Conservation (phyloP, 106 monocot species). For the Iris macrosiphon region DNA sequence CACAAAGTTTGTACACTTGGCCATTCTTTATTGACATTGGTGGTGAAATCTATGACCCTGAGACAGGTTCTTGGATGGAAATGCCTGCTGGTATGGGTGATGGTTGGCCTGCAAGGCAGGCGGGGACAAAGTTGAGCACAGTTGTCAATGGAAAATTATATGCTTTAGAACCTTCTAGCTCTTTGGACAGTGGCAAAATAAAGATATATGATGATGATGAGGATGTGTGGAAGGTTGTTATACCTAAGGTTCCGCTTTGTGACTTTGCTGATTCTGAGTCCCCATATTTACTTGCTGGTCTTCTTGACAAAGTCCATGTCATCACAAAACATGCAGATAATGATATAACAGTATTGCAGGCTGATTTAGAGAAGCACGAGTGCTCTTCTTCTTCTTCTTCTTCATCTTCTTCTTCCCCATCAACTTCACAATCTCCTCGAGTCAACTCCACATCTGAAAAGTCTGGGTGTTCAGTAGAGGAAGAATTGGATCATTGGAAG, state of each 20-base stretch:
- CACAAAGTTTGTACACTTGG: constrained; percentile 71
- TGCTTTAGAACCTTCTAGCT: constrained; percentile 54
- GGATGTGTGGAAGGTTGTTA: constrained; percentile 54
- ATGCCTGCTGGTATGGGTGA: constrained; percentile 80
- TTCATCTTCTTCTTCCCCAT: constrained; percentile 4
- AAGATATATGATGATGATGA: constrained; percentile 51
- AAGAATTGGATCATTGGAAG: constrained; percentile 40
- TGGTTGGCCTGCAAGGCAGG: constrained; percentile 75
- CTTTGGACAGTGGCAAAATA: constrained; percentile 45
- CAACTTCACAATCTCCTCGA: background rate
- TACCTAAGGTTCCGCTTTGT: constrained; percentile 43
- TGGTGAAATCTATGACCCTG: constrained; percentile 68
- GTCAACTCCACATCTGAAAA: constrained; percentile 7
- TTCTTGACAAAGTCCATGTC: constrained; percentile 64
- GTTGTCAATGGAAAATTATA: constrained; percentile 50
- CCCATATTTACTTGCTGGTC: constrained; percentile 63
- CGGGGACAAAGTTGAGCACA: constrained; percentile 64
- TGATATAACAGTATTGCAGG: constrained; percentile 40
- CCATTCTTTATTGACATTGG: constrained; percentile 73
- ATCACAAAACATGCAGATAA: constrained; percentile 47
- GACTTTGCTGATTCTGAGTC: constrained; percentile 50
- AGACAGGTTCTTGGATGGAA: constrained; percentile 40
- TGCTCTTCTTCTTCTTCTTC: constrained; percentile 6
- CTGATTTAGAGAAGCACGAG: constrained; percentile 19
- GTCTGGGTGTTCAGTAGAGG: background rate